phyloP scores from a whole-genome alignment of 306 rosid species.

The Hippophae rhamnoides region DNA sequence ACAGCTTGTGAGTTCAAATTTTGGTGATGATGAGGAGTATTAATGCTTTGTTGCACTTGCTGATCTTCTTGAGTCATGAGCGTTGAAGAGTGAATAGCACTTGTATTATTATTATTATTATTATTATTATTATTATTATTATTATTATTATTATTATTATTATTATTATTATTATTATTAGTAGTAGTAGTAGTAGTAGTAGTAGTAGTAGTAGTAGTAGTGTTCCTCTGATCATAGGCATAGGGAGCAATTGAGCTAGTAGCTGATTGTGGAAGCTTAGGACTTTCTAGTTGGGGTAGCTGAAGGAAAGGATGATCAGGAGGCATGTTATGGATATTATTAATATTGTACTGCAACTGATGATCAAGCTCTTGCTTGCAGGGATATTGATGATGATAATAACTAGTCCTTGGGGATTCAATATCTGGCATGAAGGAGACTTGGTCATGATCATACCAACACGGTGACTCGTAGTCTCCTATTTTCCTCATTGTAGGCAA shows the following conservation, averaged over 20 bases:
- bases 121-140: too few relatives aligned
- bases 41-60: conserved; percentile 18
- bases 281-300: conserved; percentile 78
- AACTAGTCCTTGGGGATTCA: conserved; percentile 39
- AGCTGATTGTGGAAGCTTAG: background rate
- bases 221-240: conserved; percentile 14
- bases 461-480: conserved; percentile 62
- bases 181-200: too few relatives aligned
- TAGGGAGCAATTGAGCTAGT: conserved; percentile 19
- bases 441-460: conserved; percentile 60
- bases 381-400: conserved; percentile 25
- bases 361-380: conserved; percentile 58
- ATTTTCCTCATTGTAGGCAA: conserved; percentile 40
- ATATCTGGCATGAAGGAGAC: conserved; percentile 55
- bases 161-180: too few relatives aligned
- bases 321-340: conserved; percentile 1
- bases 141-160: too few relatives aligned
- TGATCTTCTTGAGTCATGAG: conserved; percentile 32
- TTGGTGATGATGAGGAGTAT: background rate
- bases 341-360: conserved; percentile 30
- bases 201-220: too few relatives aligned
- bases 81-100: conserved; percentile 29
- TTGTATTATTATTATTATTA: conserved; percentile 10
- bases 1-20: conserved; percentile 28
- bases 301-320: conserved; percentile 52